phyloP scores from a whole-genome alignment of 345 rosid species.

The Populus deltoides region DNA sequence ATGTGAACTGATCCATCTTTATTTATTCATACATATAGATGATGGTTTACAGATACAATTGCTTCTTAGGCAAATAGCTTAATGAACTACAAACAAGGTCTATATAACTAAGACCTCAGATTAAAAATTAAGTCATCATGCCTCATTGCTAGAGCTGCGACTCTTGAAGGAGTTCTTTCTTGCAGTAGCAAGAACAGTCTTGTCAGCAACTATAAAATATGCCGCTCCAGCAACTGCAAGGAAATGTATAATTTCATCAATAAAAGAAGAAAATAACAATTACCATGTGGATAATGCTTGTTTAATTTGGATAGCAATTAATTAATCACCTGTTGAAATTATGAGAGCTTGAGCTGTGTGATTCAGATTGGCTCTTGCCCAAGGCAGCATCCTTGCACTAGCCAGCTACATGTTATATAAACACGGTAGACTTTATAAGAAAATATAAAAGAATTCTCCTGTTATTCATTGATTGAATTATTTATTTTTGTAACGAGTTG shows the following conservation, averaged over 20 bases:
- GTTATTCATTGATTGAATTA: not conserved
- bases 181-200: conserved; percentile 81
- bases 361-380: conserved; percentile 89
- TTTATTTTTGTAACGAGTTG: not conserved
- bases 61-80: not conserved
- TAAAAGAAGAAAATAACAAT: not conserved
- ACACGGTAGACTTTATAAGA: not conserved
- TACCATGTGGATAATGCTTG: not conserved
- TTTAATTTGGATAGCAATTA: not conserved
- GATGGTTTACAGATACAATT: not conserved
- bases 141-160: conserved; percentile 9
- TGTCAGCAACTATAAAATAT: conserved; percentile 90
- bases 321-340: conserved; percentile 51
- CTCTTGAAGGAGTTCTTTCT: conserved; percentile 65
- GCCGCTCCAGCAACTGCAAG: conserved; percentile 77
- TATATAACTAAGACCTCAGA: not conserved
- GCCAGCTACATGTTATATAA: conserved; percentile 47
- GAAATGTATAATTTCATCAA: not conserved
- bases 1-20: conserved; percentile 6
- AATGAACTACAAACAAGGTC: not conserved
- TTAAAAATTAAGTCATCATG: not conserved
- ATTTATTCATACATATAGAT: conserved; percentile 13
- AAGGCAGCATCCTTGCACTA: conserved; percentile 65
- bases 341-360: conserved; percentile 95
- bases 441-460: not conserved